Base-by-base conservation (phyloP, 176 grass and related monocot species). In the Thinopyrum elongatum region DNA sequence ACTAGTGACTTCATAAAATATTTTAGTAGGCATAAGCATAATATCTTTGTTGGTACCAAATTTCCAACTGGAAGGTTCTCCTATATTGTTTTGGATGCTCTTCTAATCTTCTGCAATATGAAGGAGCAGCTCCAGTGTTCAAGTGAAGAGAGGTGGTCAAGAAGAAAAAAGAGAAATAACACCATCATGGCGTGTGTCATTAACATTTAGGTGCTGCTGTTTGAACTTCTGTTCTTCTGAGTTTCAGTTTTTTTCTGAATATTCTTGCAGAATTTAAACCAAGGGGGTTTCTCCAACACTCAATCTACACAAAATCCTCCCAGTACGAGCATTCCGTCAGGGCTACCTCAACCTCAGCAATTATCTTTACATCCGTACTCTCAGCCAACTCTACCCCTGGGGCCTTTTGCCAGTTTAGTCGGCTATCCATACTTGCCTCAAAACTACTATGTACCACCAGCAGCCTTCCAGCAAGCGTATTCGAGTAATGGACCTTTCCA, bases 401-500 rank as follows among this genome's bases (percentile, higher is more conserved):
- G 88, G 17, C 93, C 92, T 73, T 95, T 92, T 80, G 57, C 94
- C 16, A 96, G 85, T 77, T 89, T 99, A 79, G 93, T 99, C 79
- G 90, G 97, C 71, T 99, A 99, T 75, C 97, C 86, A 25, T 92
- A 94, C 80, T 74, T 98, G 59, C 96, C 90, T 65, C 97, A 91
- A 65, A 96, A 88, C 90, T 99, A 94, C 68, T 96, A 96, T 77
- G 80, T 96, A 73, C 92, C 97, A 6, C 91, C 97, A 61, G 74
- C 92, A 55, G 83, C 92, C 38, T 98, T 95, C 73, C 94, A 99
- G 83, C 96, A 98, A 88, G 74, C 94, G 12, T 96, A 92, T 79
- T 76, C 97, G 36, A 87, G 81, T 84, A 98, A 94, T 86, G 92
- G 90, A 77, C 87, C 88, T 65, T 94, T 96, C 88, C 92, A 94